Evolutionary conservation across 2,329 filamentous ascomycete genomes (phyloP), one percentile per base, ranked within the genome.

Genomic region (Claviceps humidiphila): DNA sequence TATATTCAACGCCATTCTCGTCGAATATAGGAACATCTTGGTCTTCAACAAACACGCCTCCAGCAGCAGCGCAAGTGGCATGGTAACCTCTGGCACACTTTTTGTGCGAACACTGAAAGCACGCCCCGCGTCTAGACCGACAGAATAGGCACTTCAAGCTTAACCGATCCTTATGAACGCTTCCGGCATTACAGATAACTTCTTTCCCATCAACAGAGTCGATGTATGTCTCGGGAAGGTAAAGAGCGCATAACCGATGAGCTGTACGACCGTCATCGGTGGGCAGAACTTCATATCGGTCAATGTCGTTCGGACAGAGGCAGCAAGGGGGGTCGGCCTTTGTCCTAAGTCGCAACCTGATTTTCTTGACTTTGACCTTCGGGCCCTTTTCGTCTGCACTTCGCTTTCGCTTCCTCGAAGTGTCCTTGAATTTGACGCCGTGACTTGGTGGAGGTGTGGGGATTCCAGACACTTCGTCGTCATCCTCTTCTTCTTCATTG

Each of bases 131-230:
- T 67, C 93, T 94, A 37, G 89, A 94, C 38, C 90, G 87, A 64
- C 93, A 98, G 70, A 88, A 95, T 56, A 95, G 82, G 67, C 93
- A 98, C 68, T 95, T 95, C 59, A 97, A 82, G 26, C 94, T 89
- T 59, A 95, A 72, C 20, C 91, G 86, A 52, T 87, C 88, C 66
- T 93, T 91, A 63, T 87, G 83, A 58, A 97, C 89, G 55, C 81
- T 80, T n/a, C 80, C 77, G 49, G 89, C 79, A 58, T 94, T 91
- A 58, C 79, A 85, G 24, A 96, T 78, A 9, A 81, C 77, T 55
- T 95, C 89, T 48, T 77, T 73, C 34, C 78, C 86, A 55, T 86
- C 80, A 11, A 84, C 77, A 2, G 74, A 77, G 51, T 88, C 84
- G 56, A 97, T 86, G 64, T 81, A 94, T 0, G 91, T 96, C 68